phyloP scores from a whole-genome alignment of 2,329 filamentous ascomycete genomes.

The Penicillium sp. region DNA sequence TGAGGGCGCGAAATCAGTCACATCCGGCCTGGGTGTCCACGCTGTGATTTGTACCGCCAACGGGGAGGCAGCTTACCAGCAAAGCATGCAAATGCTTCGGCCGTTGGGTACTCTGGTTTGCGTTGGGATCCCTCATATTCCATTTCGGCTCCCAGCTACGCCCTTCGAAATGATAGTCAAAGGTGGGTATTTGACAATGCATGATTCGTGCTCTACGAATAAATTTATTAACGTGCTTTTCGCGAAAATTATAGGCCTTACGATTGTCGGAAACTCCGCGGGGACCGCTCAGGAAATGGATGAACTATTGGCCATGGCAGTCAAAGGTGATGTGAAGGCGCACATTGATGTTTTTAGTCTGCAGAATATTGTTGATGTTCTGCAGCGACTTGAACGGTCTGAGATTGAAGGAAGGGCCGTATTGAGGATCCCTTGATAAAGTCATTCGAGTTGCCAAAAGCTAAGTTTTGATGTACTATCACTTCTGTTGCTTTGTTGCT shows the following conservation, averaged over 20 bases:
- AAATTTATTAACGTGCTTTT: conserved; percentile 9
- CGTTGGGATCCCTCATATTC: conserved; percentile 47
- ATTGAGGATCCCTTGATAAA: conserved; percentile 30
- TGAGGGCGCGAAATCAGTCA: conserved; percentile 40
- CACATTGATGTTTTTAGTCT: conserved; percentile 40
- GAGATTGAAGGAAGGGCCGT: conserved; percentile 42
- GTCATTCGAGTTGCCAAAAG: too few relatives aligned
- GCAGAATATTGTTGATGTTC: conserved; percentile 34
- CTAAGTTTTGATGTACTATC: too few relatives aligned
- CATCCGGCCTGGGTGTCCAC: conserved; percentile 46
- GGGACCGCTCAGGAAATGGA: conserved; percentile 49
- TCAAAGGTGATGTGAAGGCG: conserved; percentile 43
- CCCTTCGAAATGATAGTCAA: conserved; percentile 51
- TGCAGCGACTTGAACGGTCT: conserved; percentile 36
- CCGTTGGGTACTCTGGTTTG: conserved; percentile 51
- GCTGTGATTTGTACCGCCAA: conserved; percentile 51
- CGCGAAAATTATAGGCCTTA: conserved; percentile 32
- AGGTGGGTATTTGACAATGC: conserved; percentile 27
- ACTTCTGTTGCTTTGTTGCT: too few relatives aligned
- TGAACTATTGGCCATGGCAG: conserved; percentile 46
- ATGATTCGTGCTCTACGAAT: conserved; percentile 3
- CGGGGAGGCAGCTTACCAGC: conserved; percentile 46
- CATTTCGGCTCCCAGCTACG: conserved; percentile 47
- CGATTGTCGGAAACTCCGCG: conserved; percentile 50
- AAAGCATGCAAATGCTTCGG: conserved; percentile 47